Base-by-base conservation (phyloP, 1,284 basidiomycete species). In the Phaffia rhodozyma region DNA sequence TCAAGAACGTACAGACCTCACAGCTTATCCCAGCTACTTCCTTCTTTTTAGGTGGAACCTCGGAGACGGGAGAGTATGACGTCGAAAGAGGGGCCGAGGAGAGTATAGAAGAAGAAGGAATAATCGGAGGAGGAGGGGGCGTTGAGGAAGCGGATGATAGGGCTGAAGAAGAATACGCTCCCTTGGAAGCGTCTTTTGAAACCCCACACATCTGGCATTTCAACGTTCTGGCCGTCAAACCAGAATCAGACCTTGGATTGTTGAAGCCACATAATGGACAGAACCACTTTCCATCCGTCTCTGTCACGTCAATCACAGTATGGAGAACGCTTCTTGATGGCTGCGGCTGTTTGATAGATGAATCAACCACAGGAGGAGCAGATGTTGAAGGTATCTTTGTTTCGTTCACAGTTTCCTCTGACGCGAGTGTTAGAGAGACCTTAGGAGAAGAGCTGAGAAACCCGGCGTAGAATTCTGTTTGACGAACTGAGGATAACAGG, bases 381-480 rank as follows among this genome's bases (percentile, higher is more conserved):
- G 74, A 65, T 54, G 59, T n/a, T n/a, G 61, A 23, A 9, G 49
- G 27, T 54, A 58, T 9, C 38, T n/a, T 54, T 18, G n/a, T 9
- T 53, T 50, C 23, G 60, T 60, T 55, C 62, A 43, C 5, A 16
- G 38, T 43, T 63, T 68, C 62, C 66, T 68, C 58, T 67, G 76
- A 71, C 74, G 74, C 73, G 34, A 93, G 79, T 67, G 85, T 79
- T 1, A 97, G 77, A 0, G 91, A 93, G 66, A 96, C 82, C 76
- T 98, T 98, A 4, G 94, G 72, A 0, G 87, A 91, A 27, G 89
- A 92, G 63, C 84, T 88, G 78, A 97, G 87, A 66, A 98, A 85
- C 3, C 94, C 93, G 2, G 86, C 85, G 73, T 96, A 97, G 75
- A 89, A 83, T 69, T 97, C 91, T 3, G 91, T 94, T 70, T 87